Evolutionary conservation across 805 yeast genomes (phyloP).

Genomic region (Saccharomycopsis sp.): DNA sequence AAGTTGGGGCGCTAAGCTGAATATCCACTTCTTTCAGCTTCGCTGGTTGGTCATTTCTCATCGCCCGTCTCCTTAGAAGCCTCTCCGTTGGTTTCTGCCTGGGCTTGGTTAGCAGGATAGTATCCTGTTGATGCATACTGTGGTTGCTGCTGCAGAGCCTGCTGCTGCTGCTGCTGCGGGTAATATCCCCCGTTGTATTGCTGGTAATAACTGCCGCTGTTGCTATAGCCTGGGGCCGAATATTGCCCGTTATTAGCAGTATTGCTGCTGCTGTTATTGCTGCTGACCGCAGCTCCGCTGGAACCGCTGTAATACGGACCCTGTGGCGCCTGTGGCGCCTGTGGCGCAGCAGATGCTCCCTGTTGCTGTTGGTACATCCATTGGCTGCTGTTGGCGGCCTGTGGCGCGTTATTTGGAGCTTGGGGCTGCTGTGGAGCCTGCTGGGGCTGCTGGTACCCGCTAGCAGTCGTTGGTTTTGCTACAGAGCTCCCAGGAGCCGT

Average conservation of each 20-base stretch:
- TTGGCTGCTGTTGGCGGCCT: background rate
- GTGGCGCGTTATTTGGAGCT: background rate
- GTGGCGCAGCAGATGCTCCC: too few species aligned
- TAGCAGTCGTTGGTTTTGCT: constrained; percentile 4
- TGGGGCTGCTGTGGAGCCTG: background rate
- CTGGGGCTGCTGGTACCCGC: background rate
- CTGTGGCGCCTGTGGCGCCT: background rate
- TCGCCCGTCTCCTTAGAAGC: background rate
- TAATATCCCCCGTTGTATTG: background rate
- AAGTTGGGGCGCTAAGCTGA: too few species aligned
- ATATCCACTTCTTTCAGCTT: background rate
- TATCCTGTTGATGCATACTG: background rate
- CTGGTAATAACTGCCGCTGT: background rate
- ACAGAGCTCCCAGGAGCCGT: constrained; percentile 2
- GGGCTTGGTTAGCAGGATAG: background rate
- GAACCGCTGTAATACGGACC: background rate
- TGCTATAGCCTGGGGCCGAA: too few species aligned
- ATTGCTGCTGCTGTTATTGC: background rate
- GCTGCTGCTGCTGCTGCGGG: background rate
- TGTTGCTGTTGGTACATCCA: background rate
- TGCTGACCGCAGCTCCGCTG: too few species aligned
- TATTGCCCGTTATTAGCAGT: background rate
- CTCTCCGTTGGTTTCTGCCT: background rate
- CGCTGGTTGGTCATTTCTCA: too few species aligned
- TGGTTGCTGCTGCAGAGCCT: background rate